Evolutionary conservation across 805 yeast species (phyloP).

Genomic region (Candida succiphila): DNA sequence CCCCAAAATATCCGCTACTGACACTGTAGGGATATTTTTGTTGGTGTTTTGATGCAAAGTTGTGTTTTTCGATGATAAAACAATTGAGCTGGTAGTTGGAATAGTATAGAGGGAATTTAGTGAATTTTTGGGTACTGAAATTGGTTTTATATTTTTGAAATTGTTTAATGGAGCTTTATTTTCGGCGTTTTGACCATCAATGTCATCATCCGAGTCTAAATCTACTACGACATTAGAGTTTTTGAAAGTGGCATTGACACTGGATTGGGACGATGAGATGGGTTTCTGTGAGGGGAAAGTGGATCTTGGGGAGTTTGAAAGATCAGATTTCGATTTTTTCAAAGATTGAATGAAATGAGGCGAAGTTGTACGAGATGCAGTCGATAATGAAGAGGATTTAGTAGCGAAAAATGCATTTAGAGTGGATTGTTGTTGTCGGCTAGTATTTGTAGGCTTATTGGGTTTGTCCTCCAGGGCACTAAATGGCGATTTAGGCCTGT

Average conservation of each 20-base stretch:
- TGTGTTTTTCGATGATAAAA: background rate
- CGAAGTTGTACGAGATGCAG: too few species aligned
- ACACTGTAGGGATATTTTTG: too few species aligned
- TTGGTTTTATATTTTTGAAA: conserved; percentile 15
- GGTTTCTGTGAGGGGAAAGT: background rate
- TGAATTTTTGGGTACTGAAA: conserved; percentile 3
- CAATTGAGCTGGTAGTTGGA: background rate
- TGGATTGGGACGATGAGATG: background rate
- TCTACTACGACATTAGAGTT: background rate
- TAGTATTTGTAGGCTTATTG: too few species aligned
- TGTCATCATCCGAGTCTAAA: background rate
- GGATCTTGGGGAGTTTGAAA: background rate
- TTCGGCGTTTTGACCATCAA: background rate
- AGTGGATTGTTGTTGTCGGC: background rate
- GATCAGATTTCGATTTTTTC: background rate
- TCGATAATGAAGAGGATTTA: too few species aligned
- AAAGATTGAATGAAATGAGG: background rate
- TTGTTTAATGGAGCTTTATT: conserved; percentile 2
- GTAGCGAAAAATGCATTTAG: background rate
- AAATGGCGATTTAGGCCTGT: conserved; percentile 1
- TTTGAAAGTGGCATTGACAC: background rate
- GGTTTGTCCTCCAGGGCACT: background rate
- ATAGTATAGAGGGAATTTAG: background rate
- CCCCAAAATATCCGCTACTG: too few species aligned
- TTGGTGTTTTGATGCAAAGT: too few species aligned